Base-by-base conservation (phyloP, 2,329 filamentous ascomycete species). In the Alternaria atra region DNA sequence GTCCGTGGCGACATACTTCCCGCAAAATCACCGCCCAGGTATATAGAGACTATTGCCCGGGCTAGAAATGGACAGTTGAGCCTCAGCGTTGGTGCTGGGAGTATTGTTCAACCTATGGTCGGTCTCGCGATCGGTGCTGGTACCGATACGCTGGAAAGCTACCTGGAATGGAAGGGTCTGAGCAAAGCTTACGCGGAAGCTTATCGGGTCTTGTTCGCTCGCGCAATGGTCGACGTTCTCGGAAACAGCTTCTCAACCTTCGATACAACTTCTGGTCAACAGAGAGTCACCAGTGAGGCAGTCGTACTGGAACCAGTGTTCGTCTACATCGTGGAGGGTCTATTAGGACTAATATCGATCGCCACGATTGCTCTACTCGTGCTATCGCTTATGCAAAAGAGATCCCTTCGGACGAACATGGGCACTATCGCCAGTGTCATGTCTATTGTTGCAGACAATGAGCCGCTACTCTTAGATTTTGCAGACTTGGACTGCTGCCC, bases 131-230 rank as follows among this genome's bases (percentile, higher is more conserved):
- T 83, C 2, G 77, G 69, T 7, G 66, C 72, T 0, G 70, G 65
- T 9, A 56, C 68, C 2, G 58, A 55, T 0, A 58, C 77, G 0
- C 6, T 76, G 0, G 69, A 75, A 15, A 72, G 77, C 0, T 80
- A 80, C 34, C 52, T 80, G 1, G 74, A 81, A 39, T 73, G 75
- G 27, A 50, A 70, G 13, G 61, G 58, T 0, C 56, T 84, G 0
- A 65, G 70, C 0, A 30, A 63, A 2, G 77, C 79, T 0, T 83
- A 82, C 46, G 72, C 80, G 29, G 69, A 71, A 1, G 80, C 80
- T 0, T 82, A 84, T 54, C 69, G 79, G 13, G 30, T 85, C 0
- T 64, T 84, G 0, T 84, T 85, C 43, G 64, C 79, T 0, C 68
- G 78, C 1, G 59, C 70, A 0, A 73, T 82, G 72, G 60, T 66